Percentiles rank a stretch among this genome's conserved stretches.
These are phyloP conservation scores for Gillenia trifoliata DNA, from an alignment of 306 rosid genomes.

Conservation along the genomic window DNA sequence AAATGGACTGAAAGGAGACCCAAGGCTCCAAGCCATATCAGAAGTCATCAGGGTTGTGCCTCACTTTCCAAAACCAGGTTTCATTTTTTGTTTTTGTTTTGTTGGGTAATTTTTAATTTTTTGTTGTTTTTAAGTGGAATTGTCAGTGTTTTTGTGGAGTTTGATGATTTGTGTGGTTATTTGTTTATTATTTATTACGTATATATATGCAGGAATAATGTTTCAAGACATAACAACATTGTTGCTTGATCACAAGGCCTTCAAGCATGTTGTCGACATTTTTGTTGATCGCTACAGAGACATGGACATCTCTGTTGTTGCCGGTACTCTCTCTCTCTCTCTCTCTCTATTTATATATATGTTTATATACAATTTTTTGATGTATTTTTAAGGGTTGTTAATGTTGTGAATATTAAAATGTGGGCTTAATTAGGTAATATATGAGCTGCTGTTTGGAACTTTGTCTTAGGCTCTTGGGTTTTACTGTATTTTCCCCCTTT, in stretches of 20 bases:
- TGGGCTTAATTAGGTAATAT: not conserved
- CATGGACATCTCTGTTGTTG: constrained; percentile 94
- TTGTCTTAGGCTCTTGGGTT: too few species aligned
- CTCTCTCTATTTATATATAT: not conserved
- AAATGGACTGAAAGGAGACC: constrained; percentile 96
- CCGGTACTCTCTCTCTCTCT: constrained; percentile 46
- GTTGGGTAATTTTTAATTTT: not conserved
- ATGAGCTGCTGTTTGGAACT: not conserved
- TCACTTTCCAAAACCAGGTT: constrained; percentile 90
- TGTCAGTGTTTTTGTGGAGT: constrained; percentile 8
- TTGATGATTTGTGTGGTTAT: not conserved
- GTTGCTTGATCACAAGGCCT: constrained; percentile 94
- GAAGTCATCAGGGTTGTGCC: constrained; percentile 93
- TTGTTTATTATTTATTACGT: constrained; percentile 1
- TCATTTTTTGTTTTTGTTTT: not conserved
- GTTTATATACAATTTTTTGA: not conserved
- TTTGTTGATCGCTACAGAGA: constrained; percentile 99
- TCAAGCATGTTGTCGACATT: constrained; percentile 88
- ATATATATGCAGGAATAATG: constrained; percentile 72
- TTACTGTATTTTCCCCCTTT: not conserved
- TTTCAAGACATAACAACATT: constrained; percentile 98
- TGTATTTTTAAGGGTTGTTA: not conserved
- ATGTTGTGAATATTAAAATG: not conserved
- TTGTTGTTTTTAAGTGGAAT: not conserved
- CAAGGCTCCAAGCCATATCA: constrained; percentile 80